A percentile compares a stretch with the other conserved stretches of the same genome.
These are phyloP conservation scores for Sonneratia alba DNA, from an alignment of 345 rosid genomes.

Conservation along the genomic window DNA sequence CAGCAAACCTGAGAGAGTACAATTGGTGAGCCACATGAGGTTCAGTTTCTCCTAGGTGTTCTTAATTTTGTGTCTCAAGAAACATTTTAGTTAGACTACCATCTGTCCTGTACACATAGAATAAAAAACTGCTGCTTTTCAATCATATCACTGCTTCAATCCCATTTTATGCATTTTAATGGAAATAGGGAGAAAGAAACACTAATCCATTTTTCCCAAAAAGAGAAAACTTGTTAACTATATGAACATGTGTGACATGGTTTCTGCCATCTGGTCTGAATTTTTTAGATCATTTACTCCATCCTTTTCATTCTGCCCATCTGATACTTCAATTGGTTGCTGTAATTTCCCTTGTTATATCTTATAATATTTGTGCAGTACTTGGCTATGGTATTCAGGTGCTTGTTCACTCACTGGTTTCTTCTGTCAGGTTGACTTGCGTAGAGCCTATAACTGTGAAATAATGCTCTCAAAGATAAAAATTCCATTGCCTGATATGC, in stretches of 20 bases:
- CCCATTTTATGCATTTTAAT: neutral
- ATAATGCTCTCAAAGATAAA: slow-evolving; percentile 95
- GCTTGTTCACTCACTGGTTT: slow-evolving; percentile 12
- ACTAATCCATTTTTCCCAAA: neutral
- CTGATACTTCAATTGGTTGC: neutral
- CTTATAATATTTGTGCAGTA: neutral
- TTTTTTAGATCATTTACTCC: neutral
- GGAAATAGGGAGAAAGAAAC: neutral
- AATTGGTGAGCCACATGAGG: slow-evolving; percentile 41
- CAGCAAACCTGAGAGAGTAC: slow-evolving; percentile 91
- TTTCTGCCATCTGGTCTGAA: neutral
- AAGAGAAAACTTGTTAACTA: neutral
- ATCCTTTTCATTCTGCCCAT: neutral
- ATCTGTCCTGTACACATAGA: neutral
- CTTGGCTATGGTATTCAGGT: slow-evolving; percentile 1
- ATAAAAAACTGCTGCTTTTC: neutral
- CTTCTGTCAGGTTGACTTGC: slow-evolving; percentile 72
- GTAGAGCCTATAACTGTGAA: slow-evolving; percentile 96
- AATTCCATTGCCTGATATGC: slow-evolving; percentile 86
- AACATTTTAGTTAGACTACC: neutral
- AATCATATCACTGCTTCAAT: neutral
- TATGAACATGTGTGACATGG: neutral
- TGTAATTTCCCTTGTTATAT: neutral
- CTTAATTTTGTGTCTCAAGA: neutral
- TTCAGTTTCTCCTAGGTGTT: neutral